These are phyloP conservation scores for Ustulina deusta DNA, from an alignment of 2,329 filamentous ascomycete genomes.

Conservation along the genomic window DNA sequence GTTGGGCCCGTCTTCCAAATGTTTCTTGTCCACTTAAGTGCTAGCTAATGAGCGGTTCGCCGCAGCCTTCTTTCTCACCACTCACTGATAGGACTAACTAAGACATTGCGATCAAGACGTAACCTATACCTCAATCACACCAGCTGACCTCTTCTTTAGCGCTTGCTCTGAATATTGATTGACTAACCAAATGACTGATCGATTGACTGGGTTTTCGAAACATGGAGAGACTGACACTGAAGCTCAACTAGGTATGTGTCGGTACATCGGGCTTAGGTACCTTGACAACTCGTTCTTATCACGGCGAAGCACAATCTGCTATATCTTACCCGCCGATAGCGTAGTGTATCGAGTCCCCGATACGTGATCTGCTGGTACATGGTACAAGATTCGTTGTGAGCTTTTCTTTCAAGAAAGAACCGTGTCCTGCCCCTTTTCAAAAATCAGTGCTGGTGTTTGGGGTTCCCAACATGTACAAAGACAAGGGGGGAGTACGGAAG, in stretches of 20 bases:
- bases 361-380: slow-evolving; percentile 11
- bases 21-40: slow-evolving; percentile 24
- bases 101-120: slow-evolving; percentile 25
- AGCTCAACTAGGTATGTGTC: background rate
- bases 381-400: background rate
- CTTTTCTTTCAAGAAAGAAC: slow-evolving; percentile 3
- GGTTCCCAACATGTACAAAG: slow-evolving; percentile 27
- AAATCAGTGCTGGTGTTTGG: slow-evolving; percentile 15
- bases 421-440: slow-evolving; percentile 28
- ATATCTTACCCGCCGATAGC: background rate
- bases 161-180: slow-evolving; percentile 16
- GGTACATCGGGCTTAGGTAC: background rate
- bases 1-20: slow-evolving; percentile 17
- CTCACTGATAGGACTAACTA: slow-evolving; percentile 4
- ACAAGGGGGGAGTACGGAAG: slow-evolving; percentile 29
- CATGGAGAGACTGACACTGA: background rate
- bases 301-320: background rate
- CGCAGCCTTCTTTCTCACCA: background rate
- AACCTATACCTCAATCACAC: slow-evolving; percentile 4
- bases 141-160: slow-evolving; percentile 24
- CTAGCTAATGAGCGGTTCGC: slow-evolving; percentile 26
- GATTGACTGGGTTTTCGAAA: background rate
- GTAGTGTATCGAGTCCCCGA: background rate
- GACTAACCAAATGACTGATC: background rate
- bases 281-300: background rate